Evolutionary conservation across 352 stramenopile species (phyloP).

Genomic region (Globisporangium iwayamae): DNA sequence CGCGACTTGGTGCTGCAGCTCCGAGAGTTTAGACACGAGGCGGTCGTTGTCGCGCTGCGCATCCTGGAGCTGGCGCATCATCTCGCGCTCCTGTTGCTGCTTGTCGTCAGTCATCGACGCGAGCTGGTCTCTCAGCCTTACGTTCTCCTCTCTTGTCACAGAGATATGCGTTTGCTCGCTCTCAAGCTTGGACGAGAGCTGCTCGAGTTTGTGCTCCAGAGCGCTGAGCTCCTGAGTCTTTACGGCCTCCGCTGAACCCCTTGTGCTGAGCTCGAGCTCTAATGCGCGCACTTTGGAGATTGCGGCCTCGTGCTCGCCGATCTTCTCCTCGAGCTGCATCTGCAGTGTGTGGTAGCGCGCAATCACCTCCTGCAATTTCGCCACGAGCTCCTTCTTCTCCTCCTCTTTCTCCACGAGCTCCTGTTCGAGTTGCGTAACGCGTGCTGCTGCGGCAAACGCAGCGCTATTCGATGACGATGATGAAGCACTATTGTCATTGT

Average conservation of each 20-base stretch:
- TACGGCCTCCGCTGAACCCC: conserved; percentile 15
- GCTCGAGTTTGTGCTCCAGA: conserved; percentile 31
- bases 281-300: conserved; percentile 49
- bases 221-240: conserved; percentile 24
- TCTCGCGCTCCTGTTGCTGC: conserved; percentile 43
- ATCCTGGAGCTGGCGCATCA: conserved; percentile 21
- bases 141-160: conserved; percentile 61
- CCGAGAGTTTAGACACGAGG: conserved; percentile 32
- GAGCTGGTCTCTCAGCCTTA: conserved; percentile 43
- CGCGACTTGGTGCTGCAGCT: conserved; percentile 42
- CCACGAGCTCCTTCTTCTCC: conserved; percentile 44
- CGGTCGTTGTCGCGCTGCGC: conserved; percentile 20
- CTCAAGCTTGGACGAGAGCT: conserved; percentile 21
- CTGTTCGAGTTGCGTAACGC: conserved; percentile 29
- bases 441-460: conserved; percentile 21
- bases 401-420: conserved; percentile 37
- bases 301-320: conserved; percentile 41
- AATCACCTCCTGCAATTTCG: conserved; percentile 52
- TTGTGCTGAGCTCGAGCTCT: conserved; percentile 41
- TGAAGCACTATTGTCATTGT: not conserved
- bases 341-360: conserved; percentile 45
- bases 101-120: conserved; percentile 38
- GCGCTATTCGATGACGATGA: conserved; percentile 5
- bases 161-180: conserved; percentile 45
- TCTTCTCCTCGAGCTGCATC: conserved; percentile 44